Base-by-base conservation (phyloP, 192 early-diverging fungal species). In the Podila verticillata region DNA sequence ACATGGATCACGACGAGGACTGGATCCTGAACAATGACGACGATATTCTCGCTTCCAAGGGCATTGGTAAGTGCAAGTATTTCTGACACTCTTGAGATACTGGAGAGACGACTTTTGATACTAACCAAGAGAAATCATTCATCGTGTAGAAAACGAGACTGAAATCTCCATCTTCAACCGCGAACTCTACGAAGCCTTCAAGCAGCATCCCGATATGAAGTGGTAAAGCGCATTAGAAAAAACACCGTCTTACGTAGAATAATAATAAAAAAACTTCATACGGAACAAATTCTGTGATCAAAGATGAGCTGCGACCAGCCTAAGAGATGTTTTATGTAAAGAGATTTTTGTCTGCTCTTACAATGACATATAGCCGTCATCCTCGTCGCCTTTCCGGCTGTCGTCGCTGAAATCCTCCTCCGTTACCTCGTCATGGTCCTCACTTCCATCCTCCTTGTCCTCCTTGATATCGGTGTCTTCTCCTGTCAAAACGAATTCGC, bases 91-190 rank as follows among this genome's bases (percentile, higher is more conserved):
- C 2, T 44, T 17, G 39, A 15, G 13, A 44, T 15, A 44, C 15
- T 44, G 0, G 12, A 4, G 39, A 15, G 13, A 44, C 39, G 17
- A 44, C 12, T 15, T 13, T 44, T 44, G 12, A 44, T 17, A 44
- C 7, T 44, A 7, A 44, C n/a, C 39, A 44, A 39, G 9, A 7
- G n/a, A 39, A 49, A 8, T 28, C 7, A 54, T 44, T 29, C 32
- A 32, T 48, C 19, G 32, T 20, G 0, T 69, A 91, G 90, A 88
- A 75, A 92, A 94, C 73, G 96, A 97, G 44, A 93, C 94, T 2
- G 96, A 97, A 75, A 81, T 97, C 10, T 93, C 92, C 7, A 89
- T 92, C 71, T 97, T 96, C 77, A 93, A 92, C 70, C 72, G 71
- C 30, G 90, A 84, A 24, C 73, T 87, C 12, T 97, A 96, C 70